Base-by-base conservation (phyloP, 208 protist species). In the Leishmania braziliensis region DNA sequence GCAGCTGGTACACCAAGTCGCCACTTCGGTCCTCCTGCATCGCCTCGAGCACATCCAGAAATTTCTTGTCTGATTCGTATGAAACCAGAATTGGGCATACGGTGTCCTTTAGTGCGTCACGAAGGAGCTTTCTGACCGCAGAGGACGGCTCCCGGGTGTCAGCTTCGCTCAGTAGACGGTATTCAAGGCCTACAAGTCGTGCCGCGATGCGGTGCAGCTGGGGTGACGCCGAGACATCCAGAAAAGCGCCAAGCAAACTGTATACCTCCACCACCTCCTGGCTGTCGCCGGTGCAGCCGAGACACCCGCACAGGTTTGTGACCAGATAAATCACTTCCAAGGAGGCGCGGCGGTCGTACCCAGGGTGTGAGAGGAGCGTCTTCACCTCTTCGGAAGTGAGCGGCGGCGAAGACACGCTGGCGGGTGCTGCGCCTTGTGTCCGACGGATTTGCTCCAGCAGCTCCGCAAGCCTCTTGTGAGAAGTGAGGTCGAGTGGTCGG, bases 251-350 rank as follows among this genome's bases (percentile, higher is more conserved):
- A 14, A 79, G 76, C 62, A 54, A 29, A 20, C 20, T 4, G 63
- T 79, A 79, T 63, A 71, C 76, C 39, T 48, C 60, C 75, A 36
- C 75, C 54, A 66, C 54, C 39, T 78, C 75, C 6, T 53, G 26
- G n/a, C 60, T 69, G 26, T 78, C 75, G 9, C 58, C 75, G 26
- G 54, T 78, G 36, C 58, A 66, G 75, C 75, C 56, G 5, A 79
- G 50, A 29, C 76, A 51, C 48, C 76, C 76, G 50, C 76, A 79
- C 46, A 63, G 14, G 50, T 36, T 43, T 26, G 50, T 36, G 29
- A 79, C 29, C n/a, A 69, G 0, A n/a, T 79, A 72, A 29, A 79
- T 33, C 39, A 79, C 60, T 68, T 79, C 62, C 48, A 79, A 50
- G 29, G 62, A 26, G 14, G 43, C 66, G 16, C 63, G 76, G 50